phyloP scores from a whole-genome alignment of 169 alveolate species.

The Neospora caninum region DNA sequence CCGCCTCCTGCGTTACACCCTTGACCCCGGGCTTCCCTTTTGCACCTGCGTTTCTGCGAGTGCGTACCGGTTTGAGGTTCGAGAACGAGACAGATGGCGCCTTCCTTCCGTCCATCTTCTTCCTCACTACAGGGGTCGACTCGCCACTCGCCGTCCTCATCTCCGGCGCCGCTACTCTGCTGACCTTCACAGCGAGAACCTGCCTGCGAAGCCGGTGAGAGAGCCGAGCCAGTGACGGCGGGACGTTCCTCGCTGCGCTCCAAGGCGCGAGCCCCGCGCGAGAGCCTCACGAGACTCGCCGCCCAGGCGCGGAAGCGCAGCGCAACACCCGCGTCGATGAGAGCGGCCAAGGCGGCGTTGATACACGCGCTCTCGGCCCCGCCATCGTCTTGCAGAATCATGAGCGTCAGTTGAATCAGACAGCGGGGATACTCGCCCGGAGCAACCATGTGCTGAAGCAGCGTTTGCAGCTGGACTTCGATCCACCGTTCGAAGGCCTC shows the following conservation, averaged over 20 bases:
- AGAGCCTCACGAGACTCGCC: background rate
- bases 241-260: background rate
- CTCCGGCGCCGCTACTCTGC: background rate
- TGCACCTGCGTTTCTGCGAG: too few relatives aligned
- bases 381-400: conserved; percentile 46
- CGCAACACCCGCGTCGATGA: conserved; percentile 27
- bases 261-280: background rate
- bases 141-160: background rate
- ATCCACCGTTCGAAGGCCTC: background rate
- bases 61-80: background rate
- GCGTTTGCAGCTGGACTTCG: conserved; percentile 1
- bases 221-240: background rate
- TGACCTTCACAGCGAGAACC: too few relatives aligned
- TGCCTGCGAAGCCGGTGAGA: too few relatives aligned
- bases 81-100: background rate
- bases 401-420: background rate
- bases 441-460: background rate
- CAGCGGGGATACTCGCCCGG: conserved; percentile 34
- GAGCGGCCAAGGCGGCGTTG: conserved; percentile 37
- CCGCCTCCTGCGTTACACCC: too few relatives aligned
- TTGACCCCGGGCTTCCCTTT: too few relatives aligned
- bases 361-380: background rate
- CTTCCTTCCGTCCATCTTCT: conserved; percentile 7
- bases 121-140: conserved; percentile 12
- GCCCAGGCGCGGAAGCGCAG: conserved; percentile 41